phyloP scores from a whole-genome alignment of 2,329 filamentous ascomycete genomes.

The Aspergillus pseudotamarii region DNA sequence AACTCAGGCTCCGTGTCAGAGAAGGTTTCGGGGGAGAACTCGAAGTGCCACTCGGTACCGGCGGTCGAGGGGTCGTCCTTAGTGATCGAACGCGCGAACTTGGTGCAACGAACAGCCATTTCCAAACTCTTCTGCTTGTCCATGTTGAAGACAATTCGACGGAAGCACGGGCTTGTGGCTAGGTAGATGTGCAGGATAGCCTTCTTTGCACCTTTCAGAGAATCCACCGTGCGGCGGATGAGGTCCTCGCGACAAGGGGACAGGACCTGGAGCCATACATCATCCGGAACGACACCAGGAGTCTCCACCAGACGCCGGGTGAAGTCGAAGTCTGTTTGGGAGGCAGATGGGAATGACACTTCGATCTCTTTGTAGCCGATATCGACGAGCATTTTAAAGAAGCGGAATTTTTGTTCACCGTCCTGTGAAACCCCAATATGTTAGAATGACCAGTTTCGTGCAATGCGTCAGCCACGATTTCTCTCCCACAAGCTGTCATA shows the following conservation, averaged over 20 bases:
- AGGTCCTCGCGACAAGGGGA: constrained; percentile 90
- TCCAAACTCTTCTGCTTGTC: constrained; percentile 78
- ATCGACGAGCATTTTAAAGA: constrained; percentile 91
- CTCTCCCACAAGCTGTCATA: constrained; percentile 44
- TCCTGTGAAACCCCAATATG: constrained; percentile 57
- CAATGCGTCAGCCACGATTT: not conserved
- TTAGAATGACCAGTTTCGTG: not conserved
- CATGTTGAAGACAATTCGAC: constrained; percentile 86
- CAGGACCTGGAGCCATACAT: constrained; percentile 89
- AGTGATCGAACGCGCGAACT: constrained; percentile 84
- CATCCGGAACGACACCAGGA: constrained; percentile 78
- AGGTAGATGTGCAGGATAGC: constrained; percentile 95
- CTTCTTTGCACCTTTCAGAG: constrained; percentile 85
- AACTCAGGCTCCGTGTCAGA: constrained; percentile 88
- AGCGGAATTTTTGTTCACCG: constrained; percentile 90
- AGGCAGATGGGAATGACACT: constrained; percentile 91
- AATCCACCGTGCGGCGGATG: constrained; percentile 86
- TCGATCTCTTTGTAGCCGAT: constrained; percentile 98
- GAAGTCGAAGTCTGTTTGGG: constrained; percentile 95
- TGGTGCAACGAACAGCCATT: constrained; percentile 81
- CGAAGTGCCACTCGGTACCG: constrained; percentile 60
- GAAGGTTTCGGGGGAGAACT: constrained; percentile 65
- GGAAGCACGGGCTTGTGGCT: constrained; percentile 94
- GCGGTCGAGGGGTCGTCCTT: constrained; percentile 67
- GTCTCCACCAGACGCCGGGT: constrained; percentile 84